Evolutionary conservation across 768 basidiomycete genomes (phyloP), one percentile per base, ranked within the genome.

Genomic region (Termitomyces eurrhizus): DNA sequence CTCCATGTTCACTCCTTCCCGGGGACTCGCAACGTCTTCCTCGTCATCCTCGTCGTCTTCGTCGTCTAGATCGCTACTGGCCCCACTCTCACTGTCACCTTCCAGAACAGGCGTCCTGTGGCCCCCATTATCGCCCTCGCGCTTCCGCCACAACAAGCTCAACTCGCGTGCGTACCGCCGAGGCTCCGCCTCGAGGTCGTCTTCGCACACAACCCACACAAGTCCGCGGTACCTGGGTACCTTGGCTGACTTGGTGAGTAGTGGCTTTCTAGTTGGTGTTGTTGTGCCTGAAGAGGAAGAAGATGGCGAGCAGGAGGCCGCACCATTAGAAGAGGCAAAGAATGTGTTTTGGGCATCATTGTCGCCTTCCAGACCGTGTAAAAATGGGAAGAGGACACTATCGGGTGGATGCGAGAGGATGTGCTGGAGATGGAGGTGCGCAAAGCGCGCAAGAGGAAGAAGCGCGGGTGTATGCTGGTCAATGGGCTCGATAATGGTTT

Each of bases 341-440:
- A 95, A 95, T 24, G 81, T 78, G 67, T 90, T 92, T 75, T 93
- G 93, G 0, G 87, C 85, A 16, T 82, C 73, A 68, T 93, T 92
- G 60, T 87, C 81, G 64, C 91, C 88, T 67, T 95, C 93, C 62
- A 95, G 79, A 48, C 93, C 91, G 67, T 95, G 93, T 16, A 93
- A 75, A 75, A 94, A 96, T 0, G 93, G 93, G 71, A 96, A 96
- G 59, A 95, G 83, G 65, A 88, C 81, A 44, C 80, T 78, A 75
- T 96, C 93, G 0, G 89, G 89, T 1, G 91, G 84, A 72, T 95
- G 90, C 1, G 84, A 74, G 60, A 83, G 78, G 63, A 85, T 76
- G 64, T 91, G 83, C n/a, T 77, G 71, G 66, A 84, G 79, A 58
- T 89, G 87, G 54, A 93, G 73, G 21, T 77, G 69, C 3, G 85